Percentiles rank a stretch among this genome's conserved stretches.
Evolutionary conservation across 345 rosid genomes (phyloP).

Genomic region (Citrus australasica): DNA sequence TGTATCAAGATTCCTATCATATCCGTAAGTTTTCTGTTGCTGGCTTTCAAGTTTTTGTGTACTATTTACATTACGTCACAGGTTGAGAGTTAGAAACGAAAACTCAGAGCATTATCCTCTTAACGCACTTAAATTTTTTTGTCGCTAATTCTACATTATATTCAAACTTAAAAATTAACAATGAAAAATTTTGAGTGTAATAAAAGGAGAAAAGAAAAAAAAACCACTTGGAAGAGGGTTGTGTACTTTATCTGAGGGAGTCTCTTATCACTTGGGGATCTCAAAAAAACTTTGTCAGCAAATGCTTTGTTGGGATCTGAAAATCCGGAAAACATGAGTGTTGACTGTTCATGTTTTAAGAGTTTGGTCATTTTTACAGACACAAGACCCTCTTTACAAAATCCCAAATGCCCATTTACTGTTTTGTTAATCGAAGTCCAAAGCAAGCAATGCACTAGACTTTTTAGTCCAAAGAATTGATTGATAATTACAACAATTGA

Average conservation of each 20-base stretch:
- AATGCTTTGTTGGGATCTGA: slow-evolving; percentile 38
- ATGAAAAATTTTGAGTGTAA: too few species aligned
- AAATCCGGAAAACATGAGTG: slow-evolving; percentile 52
- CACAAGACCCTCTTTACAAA: neutral
- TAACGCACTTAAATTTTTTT: too few species aligned
- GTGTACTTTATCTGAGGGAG: neutral
- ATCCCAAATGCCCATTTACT: slow-evolving; percentile 4
- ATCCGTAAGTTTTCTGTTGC: too few species aligned
- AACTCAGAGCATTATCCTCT: too few species aligned
- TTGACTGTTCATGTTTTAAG: slow-evolving; percentile 28
- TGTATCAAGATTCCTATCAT: too few species aligned
- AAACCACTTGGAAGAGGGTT: too few species aligned
- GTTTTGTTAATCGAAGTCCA: neutral
- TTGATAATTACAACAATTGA: neutral
- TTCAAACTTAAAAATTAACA: too few species aligned
- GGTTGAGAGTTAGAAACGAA: too few species aligned
- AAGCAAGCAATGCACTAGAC: neutral
- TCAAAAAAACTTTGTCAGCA: neutral
- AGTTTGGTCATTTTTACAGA: neutral
- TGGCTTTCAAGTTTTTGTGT: too few species aligned
- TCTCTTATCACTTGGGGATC: neutral
- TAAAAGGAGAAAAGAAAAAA: too few species aligned
- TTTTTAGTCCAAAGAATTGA: neutral
- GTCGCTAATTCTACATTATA: too few species aligned
- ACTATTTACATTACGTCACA: too few species aligned